These are phyloP conservation scores for Fusarium sp. DNA, from an alignment of 2,329 filamentous ascomycete species.

Conservation along the genomic window DNA sequence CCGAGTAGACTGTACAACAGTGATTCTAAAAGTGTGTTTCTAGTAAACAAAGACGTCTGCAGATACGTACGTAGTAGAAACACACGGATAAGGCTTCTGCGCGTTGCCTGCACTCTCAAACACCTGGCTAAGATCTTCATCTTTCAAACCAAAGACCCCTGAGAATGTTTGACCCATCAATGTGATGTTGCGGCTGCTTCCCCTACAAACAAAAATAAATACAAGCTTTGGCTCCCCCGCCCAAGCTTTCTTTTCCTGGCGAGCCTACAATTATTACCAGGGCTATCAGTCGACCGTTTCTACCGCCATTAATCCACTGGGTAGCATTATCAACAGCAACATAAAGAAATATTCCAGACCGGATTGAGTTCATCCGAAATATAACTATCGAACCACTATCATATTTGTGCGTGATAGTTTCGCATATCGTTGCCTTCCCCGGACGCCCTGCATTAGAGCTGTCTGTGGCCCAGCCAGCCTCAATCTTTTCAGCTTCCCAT, in stretches of 20 bases:
- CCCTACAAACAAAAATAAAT: background rate
- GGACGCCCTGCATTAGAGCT: conserved; percentile 13
- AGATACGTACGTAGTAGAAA: background rate
- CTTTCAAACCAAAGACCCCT: background rate
- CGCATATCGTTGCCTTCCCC: conserved; percentile 2
- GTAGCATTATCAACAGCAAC: background rate
- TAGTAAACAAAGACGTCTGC: too few species aligned
- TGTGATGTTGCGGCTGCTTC: too few species aligned
- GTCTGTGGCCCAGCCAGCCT: conserved; percentile 16
- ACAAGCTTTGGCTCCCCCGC: conserved; percentile 7
- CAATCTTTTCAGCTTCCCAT: conserved; percentile 18
- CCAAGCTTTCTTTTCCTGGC: background rate
- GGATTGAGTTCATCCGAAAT: background rate
- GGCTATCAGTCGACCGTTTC: background rate
- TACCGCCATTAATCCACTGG: background rate
- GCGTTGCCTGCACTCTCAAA: background rate
- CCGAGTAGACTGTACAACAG: background rate
- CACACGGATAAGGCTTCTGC: background rate
- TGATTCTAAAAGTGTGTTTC: too few species aligned
- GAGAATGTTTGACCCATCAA: background rate
- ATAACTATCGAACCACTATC: background rate
- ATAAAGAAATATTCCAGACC: background rate
- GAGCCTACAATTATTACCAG: background rate
- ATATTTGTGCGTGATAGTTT: background rate
- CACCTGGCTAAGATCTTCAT: too few species aligned